Conservation (phyloP, 2,329 filamentous ascomycete species). For the Stromatinia cepivora region DNA sequence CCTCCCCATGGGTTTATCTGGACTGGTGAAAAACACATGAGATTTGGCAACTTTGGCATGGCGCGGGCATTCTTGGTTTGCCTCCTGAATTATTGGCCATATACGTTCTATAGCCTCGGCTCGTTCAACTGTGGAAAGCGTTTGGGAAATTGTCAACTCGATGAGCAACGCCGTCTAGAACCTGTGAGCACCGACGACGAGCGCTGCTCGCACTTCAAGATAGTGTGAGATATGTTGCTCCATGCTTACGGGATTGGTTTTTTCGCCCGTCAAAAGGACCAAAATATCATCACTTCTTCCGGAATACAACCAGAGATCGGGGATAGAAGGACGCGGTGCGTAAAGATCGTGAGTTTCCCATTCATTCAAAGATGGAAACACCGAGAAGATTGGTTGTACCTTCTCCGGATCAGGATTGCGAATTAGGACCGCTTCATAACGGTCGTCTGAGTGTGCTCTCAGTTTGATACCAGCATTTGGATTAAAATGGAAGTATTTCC, state of each 20-base stretch:
- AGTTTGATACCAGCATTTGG: background rate
- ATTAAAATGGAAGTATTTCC: slow-evolving; percentile 2
- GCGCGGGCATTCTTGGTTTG: slow-evolving; percentile 36
- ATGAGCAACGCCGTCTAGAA: slow-evolving; percentile 44
- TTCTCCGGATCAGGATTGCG: background rate
- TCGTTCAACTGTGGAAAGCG: background rate
- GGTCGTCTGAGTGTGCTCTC: background rate
- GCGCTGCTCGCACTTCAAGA: slow-evolving; percentile 38
- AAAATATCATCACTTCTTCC: slow-evolving; percentile 46
- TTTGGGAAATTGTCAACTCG: slow-evolving; percentile 32
- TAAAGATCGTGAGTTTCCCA: slow-evolving; percentile 45
- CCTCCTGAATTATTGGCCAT: slow-evolving; percentile 40
- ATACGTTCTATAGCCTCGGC: background rate
- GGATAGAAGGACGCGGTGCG: slow-evolving; percentile 41
- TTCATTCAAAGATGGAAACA: slow-evolving; percentile 41
- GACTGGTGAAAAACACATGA: slow-evolving; percentile 37
- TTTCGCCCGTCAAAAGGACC: slow-evolving; percentile 47
- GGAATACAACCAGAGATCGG: slow-evolving; percentile 41
- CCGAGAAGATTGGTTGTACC: slow-evolving; percentile 39
- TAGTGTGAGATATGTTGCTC: slow-evolving; percentile 42
- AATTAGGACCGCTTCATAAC: slow-evolving; percentile 36
- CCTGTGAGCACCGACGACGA: slow-evolving; percentile 41
- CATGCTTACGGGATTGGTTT: slow-evolving; percentile 44
- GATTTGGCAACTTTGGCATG: slow-evolving; percentile 37
- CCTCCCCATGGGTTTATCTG: slow-evolving; percentile 40